phyloP scores from a whole-genome alignment of 257 asterid species.

The Nicotiana otophora region DNA sequence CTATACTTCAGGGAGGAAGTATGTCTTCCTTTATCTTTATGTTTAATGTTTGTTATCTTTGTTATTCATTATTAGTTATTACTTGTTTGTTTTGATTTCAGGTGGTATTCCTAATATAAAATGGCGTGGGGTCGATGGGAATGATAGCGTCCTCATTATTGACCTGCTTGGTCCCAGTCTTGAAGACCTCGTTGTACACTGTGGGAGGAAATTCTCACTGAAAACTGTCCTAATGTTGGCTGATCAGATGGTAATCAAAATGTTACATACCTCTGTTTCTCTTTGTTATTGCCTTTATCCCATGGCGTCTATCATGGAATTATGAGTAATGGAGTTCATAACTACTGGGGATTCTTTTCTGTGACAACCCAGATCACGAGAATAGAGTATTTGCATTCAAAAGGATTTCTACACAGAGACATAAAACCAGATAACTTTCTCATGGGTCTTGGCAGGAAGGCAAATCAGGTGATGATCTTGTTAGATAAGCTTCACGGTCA shows the following conservation, averaged over 20 bases:
- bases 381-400: slow-evolving; percentile 41
- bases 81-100: slow-evolving; percentile 23
- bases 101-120: slow-evolving; percentile 73
- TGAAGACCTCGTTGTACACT: slow-evolving; percentile 80
- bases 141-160: slow-evolving; percentile 69
- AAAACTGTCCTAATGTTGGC: slow-evolving; percentile 88
- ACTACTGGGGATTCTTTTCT: not conserved
- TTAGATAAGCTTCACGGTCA: not conserved
- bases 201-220: slow-evolving; percentile 64
- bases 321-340: not conserved
- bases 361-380: slow-evolving; percentile 27
- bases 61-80: not conserved
- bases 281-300: not conserved
- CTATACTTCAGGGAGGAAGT: slow-evolving; percentile 94
- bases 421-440: slow-evolving; percentile 45
- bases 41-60: not conserved
- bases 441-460: slow-evolving; percentile 47
- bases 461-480: slow-evolving; percentile 31
- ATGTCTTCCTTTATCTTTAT: slow-evolving; percentile 28
- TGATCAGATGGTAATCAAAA: slow-evolving; percentile 60
- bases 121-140: slow-evolving; percentile 83
- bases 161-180: slow-evolving; percentile 88
- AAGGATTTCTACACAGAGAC: slow-evolving; percentile 41
- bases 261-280: not conserved
- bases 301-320: not conserved